phyloP scores from a whole-genome alignment of 345 rosid genomes.

The Isatis tinctoria region DNA sequence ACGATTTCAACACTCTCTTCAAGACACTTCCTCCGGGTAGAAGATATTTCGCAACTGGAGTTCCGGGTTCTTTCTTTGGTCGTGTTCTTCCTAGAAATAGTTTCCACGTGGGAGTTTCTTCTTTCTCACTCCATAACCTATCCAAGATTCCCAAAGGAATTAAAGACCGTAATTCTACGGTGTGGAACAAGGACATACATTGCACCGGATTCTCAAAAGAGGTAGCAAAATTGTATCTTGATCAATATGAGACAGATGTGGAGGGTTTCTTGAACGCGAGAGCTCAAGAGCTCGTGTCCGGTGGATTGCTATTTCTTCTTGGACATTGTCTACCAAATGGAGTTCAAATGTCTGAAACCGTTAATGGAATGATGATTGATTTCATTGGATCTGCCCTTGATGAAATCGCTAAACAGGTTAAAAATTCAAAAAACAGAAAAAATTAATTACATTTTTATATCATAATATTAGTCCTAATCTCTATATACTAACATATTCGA shows the following conservation, averaged over 20 bases:
- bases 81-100: constrained; percentile 39
- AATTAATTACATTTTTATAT: not conserved
- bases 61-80: constrained; percentile 23
- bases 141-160: constrained; percentile 25
- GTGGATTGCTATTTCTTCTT: constrained; percentile 28
- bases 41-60: constrained; percentile 28
- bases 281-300: constrained; percentile 20
- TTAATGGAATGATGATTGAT: constrained; percentile 16
- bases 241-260: constrained; percentile 15
- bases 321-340: constrained; percentile 19
- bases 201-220: constrained; percentile 8
- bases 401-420: constrained; percentile 21
- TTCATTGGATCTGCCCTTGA: constrained; percentile 10
- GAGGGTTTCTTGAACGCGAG: constrained; percentile 15
- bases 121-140: constrained; percentile 37
- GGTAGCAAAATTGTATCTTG: not conserved
- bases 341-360: constrained; percentile 13
- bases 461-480: not conserved
- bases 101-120: constrained; percentile 35
- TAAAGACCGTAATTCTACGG: not conserved
- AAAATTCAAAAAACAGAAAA: not conserved
- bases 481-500: not conserved
- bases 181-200: constrained; percentile 13
- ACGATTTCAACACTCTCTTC: constrained; percentile 36
- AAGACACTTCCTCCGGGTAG: constrained; percentile 21